Base-by-base conservation (phyloP, 2,329 filamentous ascomycete genomes). In the Leptographium radiaticola region DNA sequence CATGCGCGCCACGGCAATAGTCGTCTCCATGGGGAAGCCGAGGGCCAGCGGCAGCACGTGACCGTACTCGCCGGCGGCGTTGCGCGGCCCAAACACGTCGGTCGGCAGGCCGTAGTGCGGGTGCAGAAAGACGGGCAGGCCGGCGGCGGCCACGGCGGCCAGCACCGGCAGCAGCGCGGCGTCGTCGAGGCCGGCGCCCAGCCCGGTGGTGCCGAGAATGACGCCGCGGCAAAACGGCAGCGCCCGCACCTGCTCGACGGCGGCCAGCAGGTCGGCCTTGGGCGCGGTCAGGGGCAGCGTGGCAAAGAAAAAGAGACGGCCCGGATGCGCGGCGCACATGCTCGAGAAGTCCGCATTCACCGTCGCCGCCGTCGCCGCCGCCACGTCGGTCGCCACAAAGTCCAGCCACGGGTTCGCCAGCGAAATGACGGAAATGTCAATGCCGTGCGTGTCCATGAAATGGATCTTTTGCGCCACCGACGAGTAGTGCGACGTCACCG, bases 321-420 rank as follows among this genome's bases (percentile, higher is more conserved):
- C 82, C 0, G 79, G 78, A 56, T 84, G 77, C 49, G 73, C 65
- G 7, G 70, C 72, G 69, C 90, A 95, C 67, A 89, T 84, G 46
- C 66, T 63, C 50, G 89, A 80, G 52, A 95, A 83, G 59, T 91
- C 87, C 59, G 83, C 73, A 66, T 95, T 96, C 66, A 95, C 83
- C 1, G 73, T 73, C 52, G 70, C 64, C 1, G 88, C 88, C 49
- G 83, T 81, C 34, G 68, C 65, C 2, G 76, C 78, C 0, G 87
- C 86, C 59, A 84, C 78, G 5, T 71, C 66, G 0, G 79, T 64
- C 11, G 73, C 65, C 0, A 95, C 70, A 64, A 95, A 96, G 68
- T 96, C 90, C 2, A 96, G 77, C 90, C 90, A 96, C 0, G 90
- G 90, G 64, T 96, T 96, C 15, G 90, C 90, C 25, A 95, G 80